Base-by-base conservation (phyloP, 176 grass and related monocot genomes). In the Olyra latifolia region DNA sequence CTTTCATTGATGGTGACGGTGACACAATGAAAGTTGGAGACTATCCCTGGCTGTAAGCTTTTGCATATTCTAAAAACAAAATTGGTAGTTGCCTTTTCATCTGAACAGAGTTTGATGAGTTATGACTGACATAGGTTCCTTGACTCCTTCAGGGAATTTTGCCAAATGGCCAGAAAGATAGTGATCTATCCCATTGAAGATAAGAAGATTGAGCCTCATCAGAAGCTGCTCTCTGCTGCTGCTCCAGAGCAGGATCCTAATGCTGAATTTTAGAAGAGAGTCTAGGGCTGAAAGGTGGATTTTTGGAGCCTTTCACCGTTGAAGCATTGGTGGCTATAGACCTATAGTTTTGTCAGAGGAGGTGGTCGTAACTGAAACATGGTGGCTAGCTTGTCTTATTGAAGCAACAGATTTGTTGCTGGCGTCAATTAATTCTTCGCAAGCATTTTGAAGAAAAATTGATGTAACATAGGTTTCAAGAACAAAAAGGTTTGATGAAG, bases 31-130 rank as follows among this genome's bases (percentile, higher is more conserved):
- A 90, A 75, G 87, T 92, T 0, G 79, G 94, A 66, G 89, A 84
- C 55, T 87, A 92, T 82, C 84, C 89, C 19, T 97, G 94, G 94
- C 67, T 23, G 94, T 97, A 97, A 82, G 86, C 57, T 68, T 82
- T 47, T 58, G 32, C 69, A 61, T 72, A 44, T 77, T 44, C 43
- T 38, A 75, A 7, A 17, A 27, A 28, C 38, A 66, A 68, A 54
- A 3, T 25, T 66, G 56, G n/a, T 29, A 28, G 56, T 19, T 62
- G 11, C 9, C 38, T 80, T 20, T 59, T 82, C 35, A 41, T 74
- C 59, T 57, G 24, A 50, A 7, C 48, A 42, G 19, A 73, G 23
- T 0, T 50, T 64, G 20, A 46, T 50, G 48, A 48, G 59, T 69
- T 80, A 35, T 65, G 55, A 16, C 43, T 77, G 5, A 43, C 48